Evolutionary conservation across 2,329 filamentous ascomycete genomes (phyloP).

Genomic region (Diaporthe aspalathi): DNA sequence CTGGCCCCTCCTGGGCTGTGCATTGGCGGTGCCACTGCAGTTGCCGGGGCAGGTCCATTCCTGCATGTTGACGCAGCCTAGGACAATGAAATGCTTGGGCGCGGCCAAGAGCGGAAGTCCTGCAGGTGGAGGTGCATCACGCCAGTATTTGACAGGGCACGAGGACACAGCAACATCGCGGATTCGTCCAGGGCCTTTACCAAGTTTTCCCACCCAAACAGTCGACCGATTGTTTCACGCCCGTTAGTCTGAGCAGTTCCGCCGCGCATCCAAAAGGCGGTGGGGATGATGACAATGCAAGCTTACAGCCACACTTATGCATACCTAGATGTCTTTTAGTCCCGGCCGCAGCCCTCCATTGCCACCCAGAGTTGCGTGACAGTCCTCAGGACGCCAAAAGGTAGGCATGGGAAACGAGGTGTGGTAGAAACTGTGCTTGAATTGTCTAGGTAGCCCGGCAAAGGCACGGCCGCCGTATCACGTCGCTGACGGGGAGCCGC

Average conservation of each 20-base stretch:
- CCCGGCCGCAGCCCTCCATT: not conserved
- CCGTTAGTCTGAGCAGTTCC: constrained; percentile 3
- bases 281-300: constrained; percentile 24
- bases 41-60: constrained; percentile 29
- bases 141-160: constrained; percentile 25
- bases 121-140: constrained; percentile 24
- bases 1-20: constrained; percentile 5
- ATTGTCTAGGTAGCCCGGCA: constrained; percentile 16
- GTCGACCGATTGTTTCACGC: constrained; percentile 20
- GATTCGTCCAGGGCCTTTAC: not conserved
- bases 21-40: constrained; percentile 18
- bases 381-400: not conserved
- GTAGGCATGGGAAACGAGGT: not conserved
- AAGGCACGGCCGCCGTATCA: constrained; percentile 1
- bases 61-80: constrained; percentile 15
- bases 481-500: constrained; percentile 13
- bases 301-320: constrained; percentile 25
- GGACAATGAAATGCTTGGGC: constrained; percentile 4
- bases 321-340: not conserved
- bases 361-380: not conserved
- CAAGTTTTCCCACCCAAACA: not conserved
- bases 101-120: constrained; percentile 23
- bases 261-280: constrained; percentile 19
- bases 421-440: constrained; percentile 9
- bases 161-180: constrained; percentile 12